Conservation (phyloP, 2,329 filamentous ascomycete species). For the Fusarium albidum region DNA sequence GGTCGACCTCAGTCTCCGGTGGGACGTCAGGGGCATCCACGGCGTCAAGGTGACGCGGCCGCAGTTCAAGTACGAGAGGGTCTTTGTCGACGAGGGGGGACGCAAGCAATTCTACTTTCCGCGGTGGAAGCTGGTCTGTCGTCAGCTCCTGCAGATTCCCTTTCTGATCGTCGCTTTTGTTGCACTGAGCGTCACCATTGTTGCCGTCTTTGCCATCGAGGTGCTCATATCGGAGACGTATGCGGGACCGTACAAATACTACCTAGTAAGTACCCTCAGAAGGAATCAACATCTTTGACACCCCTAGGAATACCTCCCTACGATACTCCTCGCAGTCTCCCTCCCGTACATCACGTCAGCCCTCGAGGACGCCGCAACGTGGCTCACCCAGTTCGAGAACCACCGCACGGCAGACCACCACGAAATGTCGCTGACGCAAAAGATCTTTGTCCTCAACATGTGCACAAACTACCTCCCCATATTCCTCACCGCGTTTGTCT, state of each 20-base stretch:
- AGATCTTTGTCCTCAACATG: conserved; percentile 81
- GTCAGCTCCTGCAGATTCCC: conserved; percentile 74
- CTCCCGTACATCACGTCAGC: conserved; percentile 71
- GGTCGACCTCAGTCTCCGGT: conserved; percentile 73
- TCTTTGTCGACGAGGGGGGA: conserved; percentile 69
- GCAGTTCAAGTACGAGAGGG: conserved; percentile 70
- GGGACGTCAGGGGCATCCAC: conserved; percentile 75
- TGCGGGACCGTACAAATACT: conserved; percentile 70
- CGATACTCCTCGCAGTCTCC: conserved; percentile 71
- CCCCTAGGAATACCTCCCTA: conserved; percentile 74
- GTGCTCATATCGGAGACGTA: conserved; percentile 80
- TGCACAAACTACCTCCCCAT: conserved; percentile 82
- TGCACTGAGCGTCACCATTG: conserved; percentile 71
- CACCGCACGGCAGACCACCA: conserved; percentile 75
- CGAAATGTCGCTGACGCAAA: conserved; percentile 74
- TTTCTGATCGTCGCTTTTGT: conserved; percentile 68
- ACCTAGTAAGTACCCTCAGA: conserved; percentile 58
- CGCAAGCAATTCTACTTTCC: conserved; percentile 70
- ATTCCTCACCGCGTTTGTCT: conserved; percentile 79
- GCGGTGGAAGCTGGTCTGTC: conserved; percentile 67
- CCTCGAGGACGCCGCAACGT: conserved; percentile 69
- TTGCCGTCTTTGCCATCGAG: conserved; percentile 75
- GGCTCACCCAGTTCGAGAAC: conserved; percentile 76
- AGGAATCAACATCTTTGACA: neutral
- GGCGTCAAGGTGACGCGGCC: conserved; percentile 71